Conservation (phyloP, 441 rosid genomes). For the Erysimum cheiri region DNA sequence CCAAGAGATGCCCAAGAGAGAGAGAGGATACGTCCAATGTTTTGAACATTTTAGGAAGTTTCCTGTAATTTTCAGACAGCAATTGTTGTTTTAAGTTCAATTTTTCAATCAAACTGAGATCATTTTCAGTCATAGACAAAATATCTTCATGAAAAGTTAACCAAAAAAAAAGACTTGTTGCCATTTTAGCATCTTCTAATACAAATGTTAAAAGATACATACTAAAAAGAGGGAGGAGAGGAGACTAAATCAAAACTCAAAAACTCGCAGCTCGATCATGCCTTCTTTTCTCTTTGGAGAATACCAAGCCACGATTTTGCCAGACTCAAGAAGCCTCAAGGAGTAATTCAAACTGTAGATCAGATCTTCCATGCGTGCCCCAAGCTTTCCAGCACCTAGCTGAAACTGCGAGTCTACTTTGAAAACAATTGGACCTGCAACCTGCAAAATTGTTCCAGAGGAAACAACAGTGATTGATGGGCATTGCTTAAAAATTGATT, state of each 20-base stretch:
- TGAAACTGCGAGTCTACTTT: slow-evolving; percentile 69
- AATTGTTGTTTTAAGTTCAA: slow-evolving; percentile 10
- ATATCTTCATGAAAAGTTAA: not conserved
- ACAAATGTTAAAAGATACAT: slow-evolving; percentile 18
- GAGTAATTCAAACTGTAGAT: slow-evolving; percentile 72
- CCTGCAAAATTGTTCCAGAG: slow-evolving; percentile 46
- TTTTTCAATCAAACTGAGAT: slow-evolving; percentile 6
- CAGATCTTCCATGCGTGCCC: slow-evolving; percentile 62
- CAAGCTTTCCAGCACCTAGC: slow-evolving; percentile 47
- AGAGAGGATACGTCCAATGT: not conserved
- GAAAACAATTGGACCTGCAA: slow-evolving; percentile 76
- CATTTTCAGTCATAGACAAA: slow-evolving; percentile 7
- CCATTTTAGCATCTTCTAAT: slow-evolving; percentile 24
- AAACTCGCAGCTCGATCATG: slow-evolving; percentile 79
- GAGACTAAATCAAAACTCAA: slow-evolving; percentile 57
- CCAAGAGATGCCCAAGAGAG: not conserved
- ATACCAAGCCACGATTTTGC: slow-evolving; percentile 89
- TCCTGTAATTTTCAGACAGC: slow-evolving; percentile 10
- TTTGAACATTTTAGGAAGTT: slow-evolving; percentile 18
- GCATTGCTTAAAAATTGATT: not conserved
- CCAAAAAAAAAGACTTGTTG: not conserved
- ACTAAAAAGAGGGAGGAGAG: not conserved
- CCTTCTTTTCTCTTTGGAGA: slow-evolving; percentile 88
- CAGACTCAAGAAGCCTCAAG: slow-evolving; percentile 67
- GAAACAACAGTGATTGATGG: not conserved